A percentile compares a stretch with the other conserved stretches of the same genome.
Evolutionary conservation across 345 rosid genomes (phyloP).

Genomic region (Dovyalis caffra): DNA sequence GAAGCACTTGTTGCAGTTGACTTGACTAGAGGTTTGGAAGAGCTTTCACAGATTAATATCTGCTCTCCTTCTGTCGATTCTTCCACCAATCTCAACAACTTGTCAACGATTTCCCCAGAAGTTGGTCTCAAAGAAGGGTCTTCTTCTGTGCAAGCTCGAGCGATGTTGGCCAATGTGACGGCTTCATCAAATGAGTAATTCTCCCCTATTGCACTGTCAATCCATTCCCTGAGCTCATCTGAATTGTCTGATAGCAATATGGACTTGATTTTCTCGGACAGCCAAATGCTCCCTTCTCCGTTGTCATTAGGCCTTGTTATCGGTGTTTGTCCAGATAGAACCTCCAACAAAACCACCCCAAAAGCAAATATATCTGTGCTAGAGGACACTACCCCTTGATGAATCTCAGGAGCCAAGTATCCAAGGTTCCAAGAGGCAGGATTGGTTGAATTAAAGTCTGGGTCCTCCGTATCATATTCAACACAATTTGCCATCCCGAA

Average conservation of each 20-base stretch:
- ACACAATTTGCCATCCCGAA: conserved; percentile 64
- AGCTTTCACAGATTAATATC: conserved; percentile 52
- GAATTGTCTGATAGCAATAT: conserved; percentile 44
- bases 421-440: conserved; percentile 42
- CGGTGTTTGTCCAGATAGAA: conserved; percentile 63
- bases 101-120: conserved; percentile 74
- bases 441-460: conserved; percentile 26
- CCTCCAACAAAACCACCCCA: conserved; percentile 73
- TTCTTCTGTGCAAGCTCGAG: conserved; percentile 64
- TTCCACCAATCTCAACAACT: conserved; percentile 57
- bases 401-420: conserved; percentile 58
- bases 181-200: conserved; percentile 69
- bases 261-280: conserved; percentile 42
- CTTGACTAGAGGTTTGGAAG: conserved; percentile 64
- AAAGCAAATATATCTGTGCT: conserved; percentile 65
- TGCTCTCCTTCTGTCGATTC: conserved; percentile 45
- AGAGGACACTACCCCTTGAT: conserved; percentile 47
- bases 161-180: conserved; percentile 59
- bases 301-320: conserved; percentile 36
- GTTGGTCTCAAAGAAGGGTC: conserved; percentile 61
- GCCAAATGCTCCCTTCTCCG: conserved; percentile 39
- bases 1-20: conserved; percentile 19
- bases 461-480: conserved; percentile 35
- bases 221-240: conserved; percentile 59
- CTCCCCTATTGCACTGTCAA: conserved; percentile 74